These are phyloP conservation scores for Hypoxylon fragiforme DNA, from an alignment of 495 filamentous ascomycete genomes.

Conservation along the genomic window DNA sequence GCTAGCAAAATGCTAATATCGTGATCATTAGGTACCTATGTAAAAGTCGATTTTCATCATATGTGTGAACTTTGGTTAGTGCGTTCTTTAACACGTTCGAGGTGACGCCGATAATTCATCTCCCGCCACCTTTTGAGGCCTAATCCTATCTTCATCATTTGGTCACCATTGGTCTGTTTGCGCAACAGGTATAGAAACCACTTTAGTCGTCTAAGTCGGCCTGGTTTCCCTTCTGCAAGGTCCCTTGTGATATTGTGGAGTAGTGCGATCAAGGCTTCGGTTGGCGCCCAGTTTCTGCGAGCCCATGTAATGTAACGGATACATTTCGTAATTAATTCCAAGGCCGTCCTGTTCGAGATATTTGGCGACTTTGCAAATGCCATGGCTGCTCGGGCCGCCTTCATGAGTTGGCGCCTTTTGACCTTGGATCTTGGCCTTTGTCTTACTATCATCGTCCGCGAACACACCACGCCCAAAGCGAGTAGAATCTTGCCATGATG, in stretches of 20 bases:
- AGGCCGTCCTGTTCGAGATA: constrained; percentile 39
- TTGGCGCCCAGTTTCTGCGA: constrained; percentile 24
- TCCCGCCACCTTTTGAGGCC: constrained; percentile 35
- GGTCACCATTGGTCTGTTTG: constrained; percentile 34
- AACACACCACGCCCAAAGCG: constrained; percentile 6
- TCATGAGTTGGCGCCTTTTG: neutral
- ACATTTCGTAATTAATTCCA: constrained; percentile 45
- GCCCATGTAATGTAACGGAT: constrained; percentile 38
- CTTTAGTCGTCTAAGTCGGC: constrained; percentile 41
- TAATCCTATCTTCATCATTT: constrained; percentile 26
- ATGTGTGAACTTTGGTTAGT: constrained; percentile 6
- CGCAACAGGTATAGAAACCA: constrained; percentile 45
- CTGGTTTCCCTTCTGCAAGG: constrained; percentile 39
- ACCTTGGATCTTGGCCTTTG: neutral
- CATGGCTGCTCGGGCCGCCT: constrained; percentile 18
- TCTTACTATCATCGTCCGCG: neutral
- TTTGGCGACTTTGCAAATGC: constrained; percentile 40
- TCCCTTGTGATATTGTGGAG: constrained; percentile 44
- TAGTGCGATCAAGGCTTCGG: constrained; percentile 38
- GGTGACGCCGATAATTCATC: constrained; percentile 14
- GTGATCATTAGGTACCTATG: too few species aligned
- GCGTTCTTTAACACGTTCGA: constrained; percentile 1
- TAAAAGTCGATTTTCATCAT: too few species aligned
- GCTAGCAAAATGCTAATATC: constrained; percentile 7
- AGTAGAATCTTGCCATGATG: constrained; percentile 11